Conservation (phyloP, 352 stramenopile genomes). For the Globisporangium perplexum region DNA sequence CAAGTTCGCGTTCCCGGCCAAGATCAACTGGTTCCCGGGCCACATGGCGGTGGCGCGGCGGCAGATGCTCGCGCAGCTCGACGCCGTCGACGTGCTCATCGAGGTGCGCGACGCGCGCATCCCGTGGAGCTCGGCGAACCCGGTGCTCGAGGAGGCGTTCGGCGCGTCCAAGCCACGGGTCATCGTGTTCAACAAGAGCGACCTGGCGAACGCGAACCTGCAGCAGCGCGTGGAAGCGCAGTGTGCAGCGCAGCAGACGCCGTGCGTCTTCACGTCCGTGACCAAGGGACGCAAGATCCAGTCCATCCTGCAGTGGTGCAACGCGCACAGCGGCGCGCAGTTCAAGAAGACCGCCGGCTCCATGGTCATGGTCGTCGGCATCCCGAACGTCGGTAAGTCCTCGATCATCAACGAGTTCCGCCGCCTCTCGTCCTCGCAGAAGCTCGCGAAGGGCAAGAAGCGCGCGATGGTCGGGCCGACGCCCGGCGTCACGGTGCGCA, state of each 20-base stretch:
- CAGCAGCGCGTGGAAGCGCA: conserved; percentile 65
- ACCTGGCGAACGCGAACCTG: conserved; percentile 83
- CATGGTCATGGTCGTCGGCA: conserved; percentile 87
- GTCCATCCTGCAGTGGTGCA: conserved; percentile 78
- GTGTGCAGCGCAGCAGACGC: conserved; percentile 35
- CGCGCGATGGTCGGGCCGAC: conserved; percentile 76
- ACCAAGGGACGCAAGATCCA: conserved; percentile 69
- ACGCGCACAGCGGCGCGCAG: conserved; percentile 61
- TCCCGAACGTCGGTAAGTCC: conserved; percentile 89
- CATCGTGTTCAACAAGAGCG: conserved; percentile 86
- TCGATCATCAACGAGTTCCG: conserved; percentile 89
- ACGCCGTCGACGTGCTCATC: conserved; percentile 78
- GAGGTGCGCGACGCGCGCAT: conserved; percentile 83
- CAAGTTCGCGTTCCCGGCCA: conserved; percentile 71
- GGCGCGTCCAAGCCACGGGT: conserved; percentile 73
- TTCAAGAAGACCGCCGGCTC: conserved; percentile 83
- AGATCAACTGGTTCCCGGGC: conserved; percentile 88
- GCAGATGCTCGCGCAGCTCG: conserved; percentile 79
- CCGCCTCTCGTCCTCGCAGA: conserved; percentile 57
- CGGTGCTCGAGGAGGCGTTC: conserved; percentile 70
- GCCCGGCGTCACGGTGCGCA: conserved; percentile 80
- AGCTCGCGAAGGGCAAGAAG: conserved; percentile 78
- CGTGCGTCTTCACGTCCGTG: conserved; percentile 80
- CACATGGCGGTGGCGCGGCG: conserved; percentile 80
- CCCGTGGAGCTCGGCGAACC: conserved; percentile 79